Evolutionary conservation across 306 rosid genomes (phyloP).

Genomic region (Erythrophleum fordii): DNA sequence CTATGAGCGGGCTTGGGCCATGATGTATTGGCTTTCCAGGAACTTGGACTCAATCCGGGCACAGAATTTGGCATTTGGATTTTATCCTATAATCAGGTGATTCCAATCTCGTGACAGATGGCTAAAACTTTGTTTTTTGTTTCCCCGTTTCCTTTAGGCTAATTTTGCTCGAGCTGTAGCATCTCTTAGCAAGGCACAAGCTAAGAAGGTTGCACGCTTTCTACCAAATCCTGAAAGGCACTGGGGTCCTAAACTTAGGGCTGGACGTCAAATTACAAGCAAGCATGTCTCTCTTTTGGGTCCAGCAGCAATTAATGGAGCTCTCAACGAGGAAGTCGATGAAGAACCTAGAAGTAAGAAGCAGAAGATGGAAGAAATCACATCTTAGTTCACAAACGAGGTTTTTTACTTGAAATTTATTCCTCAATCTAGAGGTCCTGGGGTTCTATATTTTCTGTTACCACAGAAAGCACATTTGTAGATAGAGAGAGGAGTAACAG

Average conservation of each 20-base stretch:
- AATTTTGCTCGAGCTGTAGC: constrained; percentile 88
- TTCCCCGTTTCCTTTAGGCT: constrained; percentile 61
- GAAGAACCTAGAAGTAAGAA: constrained; percentile 71
- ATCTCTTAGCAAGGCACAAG: constrained; percentile 94
- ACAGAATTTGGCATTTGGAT: neutral
- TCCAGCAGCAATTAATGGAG: constrained; percentile 66
- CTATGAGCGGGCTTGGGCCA: neutral
- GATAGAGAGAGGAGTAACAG: constrained; percentile 24
- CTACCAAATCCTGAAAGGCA: constrained; percentile 97
- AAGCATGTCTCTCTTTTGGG: constrained; percentile 89
- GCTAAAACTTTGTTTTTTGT: constrained; percentile 5
- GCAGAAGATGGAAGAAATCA: constrained; percentile 56
- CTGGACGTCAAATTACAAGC: constrained; percentile 90
- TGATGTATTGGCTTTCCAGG: neutral
- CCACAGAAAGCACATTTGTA: constrained; percentile 41
- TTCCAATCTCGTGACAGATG: neutral
- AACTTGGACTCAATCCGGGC: neutral
- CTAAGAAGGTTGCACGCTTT: constrained; percentile 86
- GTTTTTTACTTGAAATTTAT: constrained; percentile 23
- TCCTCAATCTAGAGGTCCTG: constrained; percentile 34
- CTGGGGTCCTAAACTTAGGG: constrained; percentile 98
- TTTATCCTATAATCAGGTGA: neutral
- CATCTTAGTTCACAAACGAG: constrained; percentile 41
- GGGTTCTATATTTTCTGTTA: constrained; percentile 30
- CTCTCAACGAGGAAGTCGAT: constrained; percentile 57